phyloP scores from a whole-genome alignment of 192 early-diverging fungal genomes.

The Podochytrium sp. region DNA sequence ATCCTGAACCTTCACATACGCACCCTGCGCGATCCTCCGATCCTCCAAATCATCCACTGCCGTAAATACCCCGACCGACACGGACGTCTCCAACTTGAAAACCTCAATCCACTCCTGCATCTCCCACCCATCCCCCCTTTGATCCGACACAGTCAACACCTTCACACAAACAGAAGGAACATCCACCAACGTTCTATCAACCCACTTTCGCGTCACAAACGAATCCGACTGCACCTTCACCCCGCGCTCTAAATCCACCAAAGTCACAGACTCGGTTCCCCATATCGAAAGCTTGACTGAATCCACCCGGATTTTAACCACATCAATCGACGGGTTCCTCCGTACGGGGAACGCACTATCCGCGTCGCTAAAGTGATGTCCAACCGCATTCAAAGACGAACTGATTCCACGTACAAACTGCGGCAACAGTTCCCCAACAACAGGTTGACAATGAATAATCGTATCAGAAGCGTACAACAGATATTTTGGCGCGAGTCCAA shows the following conservation, averaged over 20 bases:
- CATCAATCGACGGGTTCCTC: conserved; percentile 57
- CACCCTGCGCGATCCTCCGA: conserved; percentile 55
- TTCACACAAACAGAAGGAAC: conserved; percentile 58
- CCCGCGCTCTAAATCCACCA: conserved; percentile 58
- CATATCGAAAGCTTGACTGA: conserved; percentile 64
- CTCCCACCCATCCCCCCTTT: conserved; percentile 1
- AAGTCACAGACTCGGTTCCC: conserved; percentile 53
- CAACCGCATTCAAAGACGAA: conserved; percentile 60
- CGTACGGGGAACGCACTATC: conserved; percentile 64
- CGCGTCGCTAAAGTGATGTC: conserved; percentile 66
- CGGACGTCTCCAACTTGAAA: conserved; percentile 56
- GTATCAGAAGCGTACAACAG: conserved; percentile 72
- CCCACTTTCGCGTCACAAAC: conserved; percentile 61
- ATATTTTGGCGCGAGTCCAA: conserved; percentile 69
- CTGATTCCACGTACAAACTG: conserved; percentile 58
- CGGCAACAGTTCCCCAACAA: conserved; percentile 69
- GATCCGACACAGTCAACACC: conserved; percentile 52
- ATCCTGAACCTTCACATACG: conserved; percentile 67
- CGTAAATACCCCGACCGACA: conserved; percentile 60
- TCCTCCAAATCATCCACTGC: conserved; percentile 58
- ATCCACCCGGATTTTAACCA: conserved; percentile 59
- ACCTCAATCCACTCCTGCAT: conserved; percentile 69
- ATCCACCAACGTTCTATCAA: conserved; percentile 56
- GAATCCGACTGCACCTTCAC: conserved; percentile 69
- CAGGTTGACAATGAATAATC: conserved; percentile 62